A percentile compares a stretch with the other conserved stretches of the same genome.
Evolutionary conservation across 805 yeast genomes (phyloP).

Genomic region (Candida vartiovaarae): DNA sequence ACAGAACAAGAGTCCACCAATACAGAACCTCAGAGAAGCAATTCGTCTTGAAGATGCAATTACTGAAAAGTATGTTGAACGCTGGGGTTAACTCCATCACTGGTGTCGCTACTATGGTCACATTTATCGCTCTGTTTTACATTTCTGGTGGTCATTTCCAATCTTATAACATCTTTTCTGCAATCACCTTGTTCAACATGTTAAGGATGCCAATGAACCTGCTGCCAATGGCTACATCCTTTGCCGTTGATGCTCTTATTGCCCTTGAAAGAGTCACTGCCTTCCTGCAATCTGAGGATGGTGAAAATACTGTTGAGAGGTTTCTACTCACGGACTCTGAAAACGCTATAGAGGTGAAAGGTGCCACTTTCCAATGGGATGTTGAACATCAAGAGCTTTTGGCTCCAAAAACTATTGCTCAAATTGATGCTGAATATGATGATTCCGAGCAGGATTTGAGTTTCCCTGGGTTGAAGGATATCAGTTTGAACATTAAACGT

Average conservation of each 20-base stretch:
- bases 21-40: conserved; percentile 58
- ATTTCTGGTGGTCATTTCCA: conserved; percentile 33
- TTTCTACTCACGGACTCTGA: conserved; percentile 30
- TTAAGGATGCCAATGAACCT: conserved; percentile 54
- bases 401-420: background rate
- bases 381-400: conserved; percentile 19
- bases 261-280: conserved; percentile 47
- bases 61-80: conserved; percentile 53
- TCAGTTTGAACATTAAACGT: conserved; percentile 46
- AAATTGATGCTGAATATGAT: conserved; percentile 3
- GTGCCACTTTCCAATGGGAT: conserved; percentile 54
- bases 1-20: conserved; percentile 45
- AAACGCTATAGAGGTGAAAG: conserved; percentile 35
- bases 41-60: conserved; percentile 55
- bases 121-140: conserved; percentile 52
- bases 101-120: conserved; percentile 56
- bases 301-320: conserved; percentile 24
- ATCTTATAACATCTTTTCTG: conserved; percentile 65
- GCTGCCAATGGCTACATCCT: conserved; percentile 58
- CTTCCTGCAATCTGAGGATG: conserved; percentile 36
- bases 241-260: conserved; percentile 55
- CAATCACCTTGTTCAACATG: conserved; percentile 60
- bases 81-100: conserved; percentile 53
- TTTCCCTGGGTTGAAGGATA: conserved; percentile 36
- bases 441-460: conserved; percentile 19